Percentiles rank a stretch among this genome's conserved stretches.
Evolutionary conservation across 371 early-diverging fungal genomes (phyloP).

Genomic region (Apophysomyces trapeziformis): DNA sequence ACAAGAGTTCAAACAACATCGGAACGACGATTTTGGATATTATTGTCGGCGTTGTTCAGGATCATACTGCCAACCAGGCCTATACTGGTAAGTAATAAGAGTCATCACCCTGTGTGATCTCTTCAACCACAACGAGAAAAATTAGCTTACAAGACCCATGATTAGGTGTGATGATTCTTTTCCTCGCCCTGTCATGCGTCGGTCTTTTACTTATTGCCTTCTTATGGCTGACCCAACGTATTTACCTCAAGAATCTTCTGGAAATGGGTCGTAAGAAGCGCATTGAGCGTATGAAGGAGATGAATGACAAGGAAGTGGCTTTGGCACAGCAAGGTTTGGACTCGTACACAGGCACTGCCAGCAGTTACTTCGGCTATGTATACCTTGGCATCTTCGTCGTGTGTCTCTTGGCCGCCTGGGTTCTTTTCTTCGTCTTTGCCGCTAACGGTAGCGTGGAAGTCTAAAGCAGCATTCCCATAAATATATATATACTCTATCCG

Average conservation of each 20-base stretch:
- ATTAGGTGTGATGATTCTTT: slow-evolving; percentile 44
- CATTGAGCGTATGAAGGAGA: slow-evolving; percentile 42
- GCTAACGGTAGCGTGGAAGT: slow-evolving; percentile 23
- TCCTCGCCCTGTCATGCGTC: slow-evolving; percentile 35
- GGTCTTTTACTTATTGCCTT: slow-evolving; percentile 39
- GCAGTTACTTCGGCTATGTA: slow-evolving; percentile 25
- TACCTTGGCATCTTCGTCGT: slow-evolving; percentile 30
- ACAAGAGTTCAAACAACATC: slow-evolving; percentile 52
- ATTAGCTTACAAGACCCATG: not conserved
- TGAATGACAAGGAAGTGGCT: slow-evolving; percentile 41
- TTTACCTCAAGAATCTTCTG: slow-evolving; percentile 34
- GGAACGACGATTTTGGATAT: slow-evolving; percentile 57
- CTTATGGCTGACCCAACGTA: slow-evolving; percentile 37
- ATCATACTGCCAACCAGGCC: slow-evolving; percentile 37
- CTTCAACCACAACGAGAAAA: not conserved
- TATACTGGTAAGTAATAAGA: slow-evolving; percentile 30
- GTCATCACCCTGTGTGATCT: not conserved
- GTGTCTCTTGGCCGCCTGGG: slow-evolving; percentile 43
- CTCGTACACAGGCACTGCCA: slow-evolving; percentile 29
- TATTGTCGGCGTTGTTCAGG: slow-evolving; percentile 55
- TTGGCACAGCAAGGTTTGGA: slow-evolving; percentile 43
- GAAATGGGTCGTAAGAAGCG: slow-evolving; percentile 40
- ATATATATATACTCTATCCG: not conserved
- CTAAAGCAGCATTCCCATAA: slow-evolving; percentile 11
- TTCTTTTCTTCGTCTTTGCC: slow-evolving; percentile 52